These are phyloP conservation scores for Iberis amara DNA, from an alignment of 441 rosid genomes.

Conservation along the genomic window DNA sequence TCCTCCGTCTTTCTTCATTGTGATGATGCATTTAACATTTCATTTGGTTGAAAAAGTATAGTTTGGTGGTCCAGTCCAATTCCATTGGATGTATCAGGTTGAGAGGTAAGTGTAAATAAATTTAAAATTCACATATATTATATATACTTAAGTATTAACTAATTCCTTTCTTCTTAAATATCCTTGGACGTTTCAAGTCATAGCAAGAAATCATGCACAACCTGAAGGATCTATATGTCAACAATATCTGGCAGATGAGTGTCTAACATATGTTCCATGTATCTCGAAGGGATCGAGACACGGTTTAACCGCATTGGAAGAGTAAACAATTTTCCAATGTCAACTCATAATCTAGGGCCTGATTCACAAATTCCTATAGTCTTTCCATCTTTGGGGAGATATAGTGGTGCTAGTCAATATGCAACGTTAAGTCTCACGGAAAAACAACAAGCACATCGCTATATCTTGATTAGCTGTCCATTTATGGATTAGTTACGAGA, in stretches of 20 bases:
- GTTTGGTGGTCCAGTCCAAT: neutral
- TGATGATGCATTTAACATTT: neutral
- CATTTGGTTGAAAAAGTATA: neutral
- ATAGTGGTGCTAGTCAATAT: neutral
- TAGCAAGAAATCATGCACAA: neutral
- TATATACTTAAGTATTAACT: too few relatives aligned
- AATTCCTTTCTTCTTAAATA: neutral
- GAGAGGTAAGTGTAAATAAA: neutral
- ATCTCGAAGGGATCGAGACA: conserved; percentile 1
- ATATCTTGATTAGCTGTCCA: neutral
- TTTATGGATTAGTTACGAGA: neutral
- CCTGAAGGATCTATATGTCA: neutral
- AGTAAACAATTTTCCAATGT: neutral
- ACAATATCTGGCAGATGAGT: neutral
- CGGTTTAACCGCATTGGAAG: neutral
- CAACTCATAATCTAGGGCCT: neutral
- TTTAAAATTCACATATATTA: neutral
- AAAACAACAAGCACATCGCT: neutral
- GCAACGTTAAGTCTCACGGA: neutral
- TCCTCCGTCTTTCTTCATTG: neutral
- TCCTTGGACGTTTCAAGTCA: neutral
- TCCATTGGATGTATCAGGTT: neutral
- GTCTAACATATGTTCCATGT: neutral
- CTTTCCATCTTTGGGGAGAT: neutral
- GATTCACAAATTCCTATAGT: neutral